Evolutionary conservation across 1,284 basidiomycete genomes (phyloP).

Genomic region (Papiliotrema laurentii): DNA sequence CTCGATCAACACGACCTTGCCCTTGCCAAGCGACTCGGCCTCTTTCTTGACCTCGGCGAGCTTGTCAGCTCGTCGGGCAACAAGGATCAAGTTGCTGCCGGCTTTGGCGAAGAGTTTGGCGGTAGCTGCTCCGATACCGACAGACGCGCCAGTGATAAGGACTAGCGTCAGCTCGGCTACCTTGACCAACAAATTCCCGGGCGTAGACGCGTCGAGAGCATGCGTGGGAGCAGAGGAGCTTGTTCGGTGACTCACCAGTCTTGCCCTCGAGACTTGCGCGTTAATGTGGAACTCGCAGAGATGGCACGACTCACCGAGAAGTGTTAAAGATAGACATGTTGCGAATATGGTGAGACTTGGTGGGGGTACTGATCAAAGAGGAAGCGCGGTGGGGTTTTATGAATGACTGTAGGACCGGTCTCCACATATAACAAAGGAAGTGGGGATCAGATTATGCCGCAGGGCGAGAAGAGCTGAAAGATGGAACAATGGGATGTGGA

Average conservation of each 20-base stretch:
- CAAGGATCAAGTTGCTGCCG: constrained; percentile 39
- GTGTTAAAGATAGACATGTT: constrained; percentile 28
- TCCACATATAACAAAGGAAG: not conserved
- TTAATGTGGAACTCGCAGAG: not conserved
- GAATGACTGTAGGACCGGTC: not conserved
- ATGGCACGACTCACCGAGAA: constrained; percentile 13
- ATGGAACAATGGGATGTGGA: no score
- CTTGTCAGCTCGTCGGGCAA: constrained; percentile 36
- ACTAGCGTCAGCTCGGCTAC: constrained; percentile 15
- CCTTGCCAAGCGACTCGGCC: constrained; percentile 23
- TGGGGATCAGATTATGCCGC: no score
- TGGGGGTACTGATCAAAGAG: not conserved
- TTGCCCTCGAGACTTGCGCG: constrained; percentile 24
- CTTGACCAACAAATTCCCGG: not conserved
- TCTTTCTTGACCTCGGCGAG: constrained; percentile 30
- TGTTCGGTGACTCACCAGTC: constrained; percentile 19
- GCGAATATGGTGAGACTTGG: not conserved
- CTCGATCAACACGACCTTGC: constrained; percentile 33
- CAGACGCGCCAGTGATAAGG: constrained; percentile 43
- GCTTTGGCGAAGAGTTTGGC: constrained; percentile 38
- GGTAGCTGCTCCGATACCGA: constrained; percentile 43
- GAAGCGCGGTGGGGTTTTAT: not conserved
- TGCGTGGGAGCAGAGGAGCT: not conserved
- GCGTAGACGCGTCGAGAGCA: not conserved
- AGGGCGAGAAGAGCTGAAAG: no score